Evolutionary conservation across 352 stramenopile species (phyloP).

Genomic region (Phytophthora macrochlamydospora): DNA sequence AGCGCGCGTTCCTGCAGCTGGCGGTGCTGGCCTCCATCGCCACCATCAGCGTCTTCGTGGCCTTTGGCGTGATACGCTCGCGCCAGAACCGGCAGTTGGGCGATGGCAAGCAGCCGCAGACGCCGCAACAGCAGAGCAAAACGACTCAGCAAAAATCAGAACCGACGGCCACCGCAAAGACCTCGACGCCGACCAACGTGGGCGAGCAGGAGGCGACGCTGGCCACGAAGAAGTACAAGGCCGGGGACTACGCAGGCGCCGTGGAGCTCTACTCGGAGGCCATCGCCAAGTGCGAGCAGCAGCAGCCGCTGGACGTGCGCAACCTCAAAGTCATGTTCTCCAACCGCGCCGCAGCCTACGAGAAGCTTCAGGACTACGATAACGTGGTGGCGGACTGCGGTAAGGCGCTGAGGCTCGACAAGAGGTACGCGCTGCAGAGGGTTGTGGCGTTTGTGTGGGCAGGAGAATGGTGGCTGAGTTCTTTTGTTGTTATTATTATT

Average conservation of each 20-base stretch:
- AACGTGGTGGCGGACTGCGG: constrained; percentile 71
- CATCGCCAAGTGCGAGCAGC: constrained; percentile 64
- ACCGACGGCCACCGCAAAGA: constrained; percentile 31
- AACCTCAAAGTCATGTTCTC: constrained; percentile 90
- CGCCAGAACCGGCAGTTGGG: constrained; percentile 36
- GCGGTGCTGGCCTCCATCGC: constrained; percentile 75
- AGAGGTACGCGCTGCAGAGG: constrained; percentile 20
- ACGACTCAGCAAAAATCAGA: constrained; percentile 11
- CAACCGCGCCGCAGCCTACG: constrained; percentile 78
- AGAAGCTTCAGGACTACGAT: constrained; percentile 67
- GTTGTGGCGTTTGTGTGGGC: neutral
- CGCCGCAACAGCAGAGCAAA: constrained; percentile 35
- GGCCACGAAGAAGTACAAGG: constrained; percentile 84
- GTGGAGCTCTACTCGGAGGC: constrained; percentile 74
- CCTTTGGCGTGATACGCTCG: constrained; percentile 55
- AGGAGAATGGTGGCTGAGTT: neutral
- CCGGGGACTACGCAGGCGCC: constrained; percentile 63
- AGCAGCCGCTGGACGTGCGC: constrained; percentile 60
- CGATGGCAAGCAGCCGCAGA: constrained; percentile 40
- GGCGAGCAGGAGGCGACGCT: constrained; percentile 70
- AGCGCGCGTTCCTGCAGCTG: constrained; percentile 67
- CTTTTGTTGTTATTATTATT: neutral
- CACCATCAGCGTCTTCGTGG: constrained; percentile 65
- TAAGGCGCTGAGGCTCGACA: constrained; percentile 64
- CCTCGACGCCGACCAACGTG: constrained; percentile 27